Evolutionary conservation across 495 filamentous ascomycete genomes (phyloP), one percentile per base, ranked within the genome.

Genomic region (Chaetomium fimeti): DNA sequence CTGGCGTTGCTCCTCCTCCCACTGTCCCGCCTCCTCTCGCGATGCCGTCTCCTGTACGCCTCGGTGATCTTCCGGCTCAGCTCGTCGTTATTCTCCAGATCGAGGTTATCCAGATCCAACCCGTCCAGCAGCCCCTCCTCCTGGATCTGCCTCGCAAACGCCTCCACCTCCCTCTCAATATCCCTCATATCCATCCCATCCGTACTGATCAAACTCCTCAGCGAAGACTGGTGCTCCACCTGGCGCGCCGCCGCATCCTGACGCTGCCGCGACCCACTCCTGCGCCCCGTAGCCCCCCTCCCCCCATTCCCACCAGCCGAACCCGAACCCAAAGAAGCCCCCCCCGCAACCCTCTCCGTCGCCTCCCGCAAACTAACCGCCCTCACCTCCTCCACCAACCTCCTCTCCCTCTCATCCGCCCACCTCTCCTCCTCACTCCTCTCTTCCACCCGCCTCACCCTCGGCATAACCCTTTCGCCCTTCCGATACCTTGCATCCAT

Each of bases 41-140:
- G 80, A 69, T 91, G 90, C 38, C 91, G 80, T 59, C 88, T 81
- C 57, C 89, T 80, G 71, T 93, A 96, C 16, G 91, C 91, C 68
- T 93, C 89, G 16, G 91, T 92, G 69, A 97, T 95, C 65, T 88
- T 85, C 71, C 92, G 88, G 71, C 89, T 95, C 8, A 97, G 83
- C 73, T 94, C 90, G 66, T 96, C 91, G 68, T 96, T 91, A 64
- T 87, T 89, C 53, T 76, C 77, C 4, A 89, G 80, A 66, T 90
- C 89, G 28, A 97, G 83, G 66, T 91, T 90, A 69, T 91, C 85
- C 58, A 95, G 76, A 69, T 97, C 91, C 57, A 96, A 84, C 36
- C 91, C 91, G 66, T 96, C 90, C 58, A 97, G 73, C 56, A 96
- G 73, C 0, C 92, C 92, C 67, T 96, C 92, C 68, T 93, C 91